Base-by-base conservation (phyloP, 768 basidiomycete species). In the Lyophyllum shimeji region DNA sequence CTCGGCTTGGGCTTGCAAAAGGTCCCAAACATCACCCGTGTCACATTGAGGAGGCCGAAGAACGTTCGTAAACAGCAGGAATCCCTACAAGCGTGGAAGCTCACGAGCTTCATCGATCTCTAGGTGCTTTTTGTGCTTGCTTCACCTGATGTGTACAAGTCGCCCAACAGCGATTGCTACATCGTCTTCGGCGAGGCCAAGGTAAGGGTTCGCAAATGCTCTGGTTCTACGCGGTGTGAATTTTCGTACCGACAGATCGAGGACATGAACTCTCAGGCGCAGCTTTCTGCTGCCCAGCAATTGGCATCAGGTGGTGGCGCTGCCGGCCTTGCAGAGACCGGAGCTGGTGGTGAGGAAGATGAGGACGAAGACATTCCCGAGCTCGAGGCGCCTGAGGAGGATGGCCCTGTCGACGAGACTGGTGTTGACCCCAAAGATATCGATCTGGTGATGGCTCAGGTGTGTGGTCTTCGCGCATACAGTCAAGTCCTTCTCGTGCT, bases 111-210 rank as follows among this genome's bases (percentile, higher is more conserved):
- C 24, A 25, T 17, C 34, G 39, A 56, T 5, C 24, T 44, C 43
- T 65, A 93, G 90, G 77, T 96, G 60, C 85, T 98, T 59, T 91
- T 98, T 69, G 95, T 98, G 57, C 82, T 99, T 65, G 85, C 92
- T 52, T 79, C 87, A 49, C 97, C 97, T 34, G 97, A 99, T 61
- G 97, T 99, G 52, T 99, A 91, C 87, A 98, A 98, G 81, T 94
- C 92, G 48, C 87, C 90, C 42, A 95, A 93, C 76, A 94, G 93
- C 69, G 97, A 99, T 76, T 93, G 90, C 75, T 98, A 99, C 82
- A 93, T 99, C 70, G 95, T 99, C 60, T 99, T 98, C 66, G 97
- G 97, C 61, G 97, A 98, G 80, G 95, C 92, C 53, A 94, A 94
- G 85, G 89, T 89, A 46, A n/a, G 39, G 20, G 12, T 20, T 13